phyloP scores from a whole-genome alignment of 495 filamentous ascomycete genomes.

The Daldinia childiae region DNA sequence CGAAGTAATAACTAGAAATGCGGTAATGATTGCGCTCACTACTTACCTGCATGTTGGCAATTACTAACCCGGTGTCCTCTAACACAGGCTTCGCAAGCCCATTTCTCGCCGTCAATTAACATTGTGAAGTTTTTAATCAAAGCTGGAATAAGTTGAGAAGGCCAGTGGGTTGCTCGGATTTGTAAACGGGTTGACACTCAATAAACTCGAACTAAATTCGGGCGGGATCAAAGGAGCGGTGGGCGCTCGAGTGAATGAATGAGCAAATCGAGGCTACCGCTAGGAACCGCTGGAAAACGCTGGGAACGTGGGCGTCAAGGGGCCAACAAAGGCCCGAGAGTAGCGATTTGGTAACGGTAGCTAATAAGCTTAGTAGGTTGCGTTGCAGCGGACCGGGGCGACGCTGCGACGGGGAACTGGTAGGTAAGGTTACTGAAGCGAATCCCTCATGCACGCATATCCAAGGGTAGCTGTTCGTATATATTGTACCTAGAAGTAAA shows the following conservation, averaged over 20 bases:
- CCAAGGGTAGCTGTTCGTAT: constrained; percentile 35
- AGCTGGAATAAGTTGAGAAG: constrained; percentile 3
- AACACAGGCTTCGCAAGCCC: constrained; percentile 92
- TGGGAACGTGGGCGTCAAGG: constrained; percentile 31
- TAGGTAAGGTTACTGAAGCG: constrained; percentile 28
- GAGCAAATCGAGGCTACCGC: constrained; percentile 55
- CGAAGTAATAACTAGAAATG: constrained; percentile 11
- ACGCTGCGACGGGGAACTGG: constrained; percentile 32
- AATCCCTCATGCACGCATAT: constrained; percentile 41
- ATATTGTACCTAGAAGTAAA: constrained; percentile 25
- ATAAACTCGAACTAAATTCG: constrained; percentile 20
- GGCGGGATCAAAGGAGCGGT: constrained; percentile 36
- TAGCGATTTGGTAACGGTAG: constrained; percentile 31
- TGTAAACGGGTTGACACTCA: constrained; percentile 15
- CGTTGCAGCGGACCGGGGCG: constrained; percentile 36
- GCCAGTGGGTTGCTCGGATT: constrained; percentile 21
- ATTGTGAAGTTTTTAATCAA: constrained; percentile 55
- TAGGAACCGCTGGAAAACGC: constrained; percentile 11
- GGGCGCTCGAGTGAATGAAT: constrained; percentile 36
- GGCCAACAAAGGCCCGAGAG: constrained; percentile 39
- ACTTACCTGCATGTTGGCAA: constrained; percentile 89
- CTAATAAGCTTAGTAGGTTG: constrained; percentile 46
- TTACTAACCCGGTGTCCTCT: constrained; percentile 93
- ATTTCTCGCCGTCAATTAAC: constrained; percentile 91
- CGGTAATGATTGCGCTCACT: constrained; percentile 38